Conservation (phyloP, 1,139 yeast genomes). For the Geotrichum citri-aurantii region DNA sequence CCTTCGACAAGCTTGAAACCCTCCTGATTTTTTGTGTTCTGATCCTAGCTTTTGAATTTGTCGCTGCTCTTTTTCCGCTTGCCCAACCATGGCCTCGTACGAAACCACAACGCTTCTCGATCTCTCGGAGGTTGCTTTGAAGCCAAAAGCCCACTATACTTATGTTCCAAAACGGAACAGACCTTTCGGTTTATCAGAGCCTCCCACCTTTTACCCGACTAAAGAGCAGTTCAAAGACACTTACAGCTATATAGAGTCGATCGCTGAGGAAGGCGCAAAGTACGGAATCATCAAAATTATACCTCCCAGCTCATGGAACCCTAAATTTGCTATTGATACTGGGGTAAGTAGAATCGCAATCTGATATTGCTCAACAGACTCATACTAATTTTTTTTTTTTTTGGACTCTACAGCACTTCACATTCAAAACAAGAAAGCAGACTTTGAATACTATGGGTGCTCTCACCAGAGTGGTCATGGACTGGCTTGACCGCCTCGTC, state of each 20-base stretch:
- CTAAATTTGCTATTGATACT: slow-evolving; percentile 42
- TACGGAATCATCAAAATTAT: slow-evolving; percentile 71
- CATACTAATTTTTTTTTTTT: neutral
- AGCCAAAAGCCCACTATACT: slow-evolving; percentile 8
- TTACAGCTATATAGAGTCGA: slow-evolving; percentile 29
- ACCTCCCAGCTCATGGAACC: slow-evolving; percentile 44
- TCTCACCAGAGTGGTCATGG: slow-evolving; percentile 34
- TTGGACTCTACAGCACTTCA: slow-evolving; percentile 26
- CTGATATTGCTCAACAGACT: neutral
- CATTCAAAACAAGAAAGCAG: slow-evolving; percentile 54
- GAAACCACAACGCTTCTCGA: slow-evolving; percentile 11
- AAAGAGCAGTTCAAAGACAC: slow-evolving; percentile 47
- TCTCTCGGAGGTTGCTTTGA: slow-evolving; percentile 11
- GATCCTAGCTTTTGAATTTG: neutral
- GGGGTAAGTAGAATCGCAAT: slow-evolving; percentile 35
- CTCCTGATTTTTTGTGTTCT: neutral
- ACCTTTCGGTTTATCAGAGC: slow-evolving; percentile 33
- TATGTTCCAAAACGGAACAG: slow-evolving; percentile 16
- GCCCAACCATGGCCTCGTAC: neutral
- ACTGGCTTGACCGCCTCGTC: slow-evolving; percentile 35
- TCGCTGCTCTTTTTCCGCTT: neutral
- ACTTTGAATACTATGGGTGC: slow-evolving; percentile 43
- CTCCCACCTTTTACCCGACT: slow-evolving; percentile 46
- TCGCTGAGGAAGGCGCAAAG: slow-evolving; percentile 40
- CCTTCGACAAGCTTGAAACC: neutral